Evolutionary conservation across 1,284 basidiomycete genomes (phyloP).

Genomic region (Stygiomarasmius scandens): DNA sequence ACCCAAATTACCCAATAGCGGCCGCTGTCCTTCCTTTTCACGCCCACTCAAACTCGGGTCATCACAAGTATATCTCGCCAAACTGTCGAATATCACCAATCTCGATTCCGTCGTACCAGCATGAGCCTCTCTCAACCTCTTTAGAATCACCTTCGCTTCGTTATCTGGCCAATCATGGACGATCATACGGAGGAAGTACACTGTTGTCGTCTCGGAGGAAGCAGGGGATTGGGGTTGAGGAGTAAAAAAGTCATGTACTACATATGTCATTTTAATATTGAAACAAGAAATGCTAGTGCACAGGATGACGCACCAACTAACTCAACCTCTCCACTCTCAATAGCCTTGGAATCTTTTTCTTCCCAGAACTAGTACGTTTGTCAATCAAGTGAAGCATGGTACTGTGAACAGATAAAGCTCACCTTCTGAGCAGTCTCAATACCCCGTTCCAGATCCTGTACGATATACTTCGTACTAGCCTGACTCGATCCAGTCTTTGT

Average conservation of each 20-base stretch:
- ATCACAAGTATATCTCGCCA: constrained; percentile 5
- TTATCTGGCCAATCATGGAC: constrained; percentile 30
- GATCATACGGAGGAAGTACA: constrained; percentile 27
- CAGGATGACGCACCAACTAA: constrained; percentile 1
- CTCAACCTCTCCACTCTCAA: neutral
- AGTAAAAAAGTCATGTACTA: constrained; percentile 29
- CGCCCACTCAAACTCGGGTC: neutral
- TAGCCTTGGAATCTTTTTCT: neutral
- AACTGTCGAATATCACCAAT: constrained; percentile 27
- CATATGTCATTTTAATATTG: neutral
- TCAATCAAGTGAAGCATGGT: too few relatives aligned
- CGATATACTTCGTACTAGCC: neutral
- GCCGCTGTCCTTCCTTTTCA: neutral
- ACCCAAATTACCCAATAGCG: constrained; percentile 6
- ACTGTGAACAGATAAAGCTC: neutral
- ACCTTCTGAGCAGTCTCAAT: constrained; percentile 17
- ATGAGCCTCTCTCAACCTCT: constrained; percentile 21
- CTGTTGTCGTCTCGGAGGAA: constrained; percentile 21
- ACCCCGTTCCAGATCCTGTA: constrained; percentile 17
- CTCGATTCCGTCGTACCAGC: too few relatives aligned
- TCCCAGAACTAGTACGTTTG: constrained; percentile 1
- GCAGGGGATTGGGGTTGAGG: constrained; percentile 17
- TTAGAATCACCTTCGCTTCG: constrained; percentile 23
- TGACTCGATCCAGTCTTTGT: too few relatives aligned
- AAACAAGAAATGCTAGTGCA: neutral